Percentiles rank a stretch among this genome's conserved stretches.
Conservation (phyloP, 768 basidiomycete species). For the Lanmaoa rubissima region DNA sequence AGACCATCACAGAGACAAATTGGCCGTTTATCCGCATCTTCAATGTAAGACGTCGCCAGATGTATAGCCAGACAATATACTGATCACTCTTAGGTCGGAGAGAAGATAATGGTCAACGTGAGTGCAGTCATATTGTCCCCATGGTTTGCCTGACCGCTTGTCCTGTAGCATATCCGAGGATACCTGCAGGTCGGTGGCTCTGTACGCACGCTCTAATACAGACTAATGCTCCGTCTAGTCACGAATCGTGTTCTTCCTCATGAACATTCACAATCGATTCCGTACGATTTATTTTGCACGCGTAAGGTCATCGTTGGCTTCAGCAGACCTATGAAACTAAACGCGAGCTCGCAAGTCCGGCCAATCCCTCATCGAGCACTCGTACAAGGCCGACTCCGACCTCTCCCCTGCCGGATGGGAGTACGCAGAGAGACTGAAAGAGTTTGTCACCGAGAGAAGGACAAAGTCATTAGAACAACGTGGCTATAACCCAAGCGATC, state of each 20-base stretch:
- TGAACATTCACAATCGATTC: conserved; percentile 97
- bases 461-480: conserved; percentile 72
- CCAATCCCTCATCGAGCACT: conserved; percentile 98
- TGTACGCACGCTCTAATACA: neutral
- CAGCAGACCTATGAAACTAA: neutral
- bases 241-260: conserved; percentile 95
- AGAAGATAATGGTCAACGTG: conserved; percentile 94
- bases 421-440: conserved; percentile 85
- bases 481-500: conserved; percentile 58
- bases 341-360: conserved; percentile 64
- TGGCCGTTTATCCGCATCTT: conserved; percentile 95
- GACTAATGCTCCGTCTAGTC: conserved; percentile 49
- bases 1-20: conserved; percentile 86
- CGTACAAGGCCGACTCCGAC: conserved; percentile 98
- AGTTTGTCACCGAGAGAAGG: conserved; percentile 85
- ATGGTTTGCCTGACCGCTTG: neutral
- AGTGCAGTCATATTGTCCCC: conserved; percentile 21
- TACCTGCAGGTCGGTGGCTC: conserved; percentile 69
- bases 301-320: conserved; percentile 43
- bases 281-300: conserved; percentile 96
- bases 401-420: conserved; percentile 95
- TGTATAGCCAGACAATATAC: neutral
- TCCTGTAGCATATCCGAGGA: conserved; percentile 71
- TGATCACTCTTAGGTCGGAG: conserved; percentile 65
- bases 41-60: conserved; percentile 53